Percentiles rank a stretch among this genome's conserved stretches.
These are phyloP conservation scores for Nymphaea thermarum DNA, from an alignment of 164 flowering plant species.

Conservation along the genomic window DNA sequence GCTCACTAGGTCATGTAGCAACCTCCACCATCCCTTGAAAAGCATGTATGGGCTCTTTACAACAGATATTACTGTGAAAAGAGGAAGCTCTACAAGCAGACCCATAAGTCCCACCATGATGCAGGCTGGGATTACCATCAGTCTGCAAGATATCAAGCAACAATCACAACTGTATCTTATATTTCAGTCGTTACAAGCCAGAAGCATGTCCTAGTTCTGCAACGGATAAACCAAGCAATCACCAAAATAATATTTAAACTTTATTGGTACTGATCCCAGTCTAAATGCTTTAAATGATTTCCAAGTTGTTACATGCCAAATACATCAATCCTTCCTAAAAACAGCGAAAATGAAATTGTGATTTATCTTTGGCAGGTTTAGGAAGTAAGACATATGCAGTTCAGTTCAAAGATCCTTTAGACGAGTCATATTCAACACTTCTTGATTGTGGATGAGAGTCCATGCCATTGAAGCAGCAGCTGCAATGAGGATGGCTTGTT, in stretches of 20 bases:
- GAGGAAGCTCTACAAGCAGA: conserved; percentile 76
- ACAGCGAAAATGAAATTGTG: too few species aligned
- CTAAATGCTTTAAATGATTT: too few species aligned
- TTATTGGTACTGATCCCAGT: too few species aligned
- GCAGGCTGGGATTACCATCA: conserved; percentile 69
- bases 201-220: neutral
- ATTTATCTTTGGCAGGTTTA: too few species aligned
- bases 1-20: conserved; percentile 64
- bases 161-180: neutral
- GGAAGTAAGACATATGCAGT: too few species aligned
- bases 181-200: neutral
- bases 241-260: too few species aligned
- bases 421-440: too few species aligned
- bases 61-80: conserved; percentile 56
- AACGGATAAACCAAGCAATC: neutral
- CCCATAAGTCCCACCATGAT: conserved; percentile 65
- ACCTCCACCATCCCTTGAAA: conserved; percentile 80
- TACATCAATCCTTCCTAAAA: too few species aligned
- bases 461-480: neutral
- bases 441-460: neutral
- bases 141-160: conserved; percentile 27
- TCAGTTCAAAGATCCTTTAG: too few species aligned
- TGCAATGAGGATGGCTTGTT: neutral
- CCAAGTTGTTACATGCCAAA: too few species aligned
- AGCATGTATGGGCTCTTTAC: conserved; percentile 84